Base-by-base conservation (phyloP, 1,139 yeast species). In the Magnusiomyces clavatus region DNA sequence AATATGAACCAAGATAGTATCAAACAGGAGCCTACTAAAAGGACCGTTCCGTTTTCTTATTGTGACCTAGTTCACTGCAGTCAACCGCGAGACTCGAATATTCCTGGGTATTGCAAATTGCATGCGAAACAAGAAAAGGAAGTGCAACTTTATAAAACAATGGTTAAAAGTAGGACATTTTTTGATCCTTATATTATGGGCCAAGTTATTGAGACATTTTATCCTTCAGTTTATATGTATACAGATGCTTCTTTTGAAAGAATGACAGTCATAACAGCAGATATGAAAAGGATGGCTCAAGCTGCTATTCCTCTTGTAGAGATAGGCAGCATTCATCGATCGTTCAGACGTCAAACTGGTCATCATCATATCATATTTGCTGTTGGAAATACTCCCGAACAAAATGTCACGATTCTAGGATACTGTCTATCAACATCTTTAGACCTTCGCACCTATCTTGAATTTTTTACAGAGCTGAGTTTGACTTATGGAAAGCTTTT, bases 261-360 rank as follows among this genome's bases (percentile, higher is more conserved):
- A 11, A 44, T 44, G 47, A 44, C 40, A 6, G 36, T 44, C 20
- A 44, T 44, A 10, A 44, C 47, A 3, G 47, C 36, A 10, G 47
- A 44, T 19, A 44, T 44, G 47, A 17, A 39, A 35, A 14, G 47
- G n/a, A 44, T 44, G 47, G 47, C 47, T 6, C 39, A 17, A 35
- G 35, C n/a, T 24, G 47, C 47, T 16, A 44, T 39, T 14, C 35
- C 47, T 4, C 29, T 19, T 6, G 20, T 44, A 11, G 47, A 44
- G 12, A 16, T 44, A 17, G 47, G 47, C 12, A 38, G 36, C 14
- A 24, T 34, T 2, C 14, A 31, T 11, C 17, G 31, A 10, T 8
- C 47, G 6, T 14, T 34, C n/a, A 12, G 29, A 10, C 40, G 39
- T 6, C 31, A 24, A 24, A 34, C 19, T 24, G 13, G 13, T 20